Evolutionary conservation across 2,329 filamentous ascomycete species (phyloP).

Genomic region (Aureobasidium sp.): DNA sequence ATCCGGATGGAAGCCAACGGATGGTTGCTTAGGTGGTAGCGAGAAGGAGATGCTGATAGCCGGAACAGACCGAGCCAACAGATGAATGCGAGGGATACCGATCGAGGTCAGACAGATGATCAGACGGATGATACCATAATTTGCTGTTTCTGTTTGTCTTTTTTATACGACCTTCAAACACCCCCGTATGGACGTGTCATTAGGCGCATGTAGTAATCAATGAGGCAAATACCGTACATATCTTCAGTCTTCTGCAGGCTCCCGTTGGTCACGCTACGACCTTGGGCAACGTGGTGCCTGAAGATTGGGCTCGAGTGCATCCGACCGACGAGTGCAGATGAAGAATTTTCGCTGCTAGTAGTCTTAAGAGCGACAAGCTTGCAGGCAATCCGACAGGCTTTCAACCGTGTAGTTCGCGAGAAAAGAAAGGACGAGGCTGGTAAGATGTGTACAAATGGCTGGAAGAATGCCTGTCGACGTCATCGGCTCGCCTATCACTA

Average conservation of each 20-base stretch:
- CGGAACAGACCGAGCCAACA: neutral
- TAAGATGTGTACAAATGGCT: slow-evolving; percentile 1
- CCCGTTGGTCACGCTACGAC: neutral
- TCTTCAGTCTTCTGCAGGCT: slow-evolving; percentile 2
- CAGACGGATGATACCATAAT: neutral
- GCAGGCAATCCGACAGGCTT: neutral
- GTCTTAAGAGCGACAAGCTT: neutral
- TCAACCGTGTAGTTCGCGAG: neutral
- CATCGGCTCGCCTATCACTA: slow-evolving; percentile 6
- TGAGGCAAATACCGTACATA: neutral
- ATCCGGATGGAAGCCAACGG: slow-evolving; percentile 16
- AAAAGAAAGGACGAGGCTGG: slow-evolving; percentile 5
- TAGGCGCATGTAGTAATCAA: neutral
- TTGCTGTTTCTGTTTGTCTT: slow-evolving; percentile 1
- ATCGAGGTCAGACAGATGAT: neutral
- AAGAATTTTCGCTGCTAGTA: neutral
- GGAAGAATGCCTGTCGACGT: neutral
- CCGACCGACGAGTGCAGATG: neutral
- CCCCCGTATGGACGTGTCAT: neutral
- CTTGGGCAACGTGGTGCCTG: slow-evolving; percentile 3
- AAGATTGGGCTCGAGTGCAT: slow-evolving; percentile 4
- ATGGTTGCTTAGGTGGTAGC: neutral
- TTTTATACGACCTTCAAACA: neutral
- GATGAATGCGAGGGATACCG: neutral
- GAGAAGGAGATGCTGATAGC: neutral